Base-by-base conservation (phyloP, 2,329 filamentous ascomycete genomes). In the Zymoseptoria brevis region DNA sequence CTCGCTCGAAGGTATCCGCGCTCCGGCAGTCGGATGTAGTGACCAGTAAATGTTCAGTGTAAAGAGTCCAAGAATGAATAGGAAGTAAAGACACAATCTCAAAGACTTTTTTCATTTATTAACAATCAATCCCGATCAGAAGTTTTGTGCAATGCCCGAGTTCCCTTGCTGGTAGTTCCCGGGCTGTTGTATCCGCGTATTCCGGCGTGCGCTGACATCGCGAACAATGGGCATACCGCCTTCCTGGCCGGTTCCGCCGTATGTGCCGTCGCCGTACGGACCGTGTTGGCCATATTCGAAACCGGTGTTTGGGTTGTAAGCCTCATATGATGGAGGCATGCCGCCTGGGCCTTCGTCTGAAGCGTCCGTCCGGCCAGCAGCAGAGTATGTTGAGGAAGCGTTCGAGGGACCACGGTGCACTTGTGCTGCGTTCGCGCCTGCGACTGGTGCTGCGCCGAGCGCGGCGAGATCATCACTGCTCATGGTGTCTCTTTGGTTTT, bases 101-200 rank as follows among this genome's bases (percentile, higher is more conserved):
- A 45, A 45, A 55, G 21, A 35, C 54, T 55, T 55, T 55, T 55
- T 55, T 19, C 41, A 50, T 26, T 21, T 26, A 57, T 8, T n/a
- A 9, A 51, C n/a, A 55, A n/a, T 55, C 63, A 24, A 19, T 19
- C 22, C 24, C 35, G 35, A 53, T 53, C 22, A 97, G 70, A 99
- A 99, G 75, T 99, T 99, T 76, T 97, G 94, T 30, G 94, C 89
- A 69, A 99, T 96, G 60, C 94, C 94, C 48, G 90, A 90, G 69
- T 89, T 96, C 35, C 84, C 85, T 78, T 96, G 91, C 71, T 95
- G 90, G 9, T 93, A 92, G 69, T 89, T 89, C 51, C 89, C 84
- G 2, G 90, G 87, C 72, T 88, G 96, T 77, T 97, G 92, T 70
- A 99, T 97, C 62, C 92, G 85, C 11, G 94, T 96, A 77, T 96